phyloP scores from a whole-genome alignment of 805 yeast species.

The Hyphopichia homilentoma region DNA sequence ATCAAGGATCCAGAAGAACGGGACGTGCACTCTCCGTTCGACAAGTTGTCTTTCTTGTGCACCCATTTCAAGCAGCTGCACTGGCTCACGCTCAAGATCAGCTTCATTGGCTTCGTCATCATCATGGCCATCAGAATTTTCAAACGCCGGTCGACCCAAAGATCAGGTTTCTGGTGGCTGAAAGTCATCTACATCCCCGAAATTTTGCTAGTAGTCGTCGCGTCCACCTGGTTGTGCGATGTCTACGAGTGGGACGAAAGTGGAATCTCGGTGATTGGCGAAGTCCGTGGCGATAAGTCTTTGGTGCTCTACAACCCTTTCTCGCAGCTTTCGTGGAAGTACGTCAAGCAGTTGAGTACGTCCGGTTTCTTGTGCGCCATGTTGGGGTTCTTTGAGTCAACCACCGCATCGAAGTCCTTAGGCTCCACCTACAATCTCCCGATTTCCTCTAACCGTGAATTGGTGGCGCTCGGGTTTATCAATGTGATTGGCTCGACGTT shows the following conservation, averaged over 20 bases:
- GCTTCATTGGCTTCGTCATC: constrained; percentile 51
- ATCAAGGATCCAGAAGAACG: constrained; percentile 26
- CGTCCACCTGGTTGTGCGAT: constrained; percentile 52
- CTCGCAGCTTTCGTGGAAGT: constrained; percentile 41
- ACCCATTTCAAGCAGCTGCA: constrained; percentile 48
- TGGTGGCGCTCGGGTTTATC: constrained; percentile 81
- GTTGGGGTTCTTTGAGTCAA: constrained; percentile 87
- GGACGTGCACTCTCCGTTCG: constrained; percentile 59
- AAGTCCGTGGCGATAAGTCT: constrained; percentile 43
- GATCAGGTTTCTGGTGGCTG: constrained; percentile 12
- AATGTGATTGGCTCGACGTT: constrained; percentile 65
- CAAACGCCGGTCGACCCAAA: constrained; percentile 24
- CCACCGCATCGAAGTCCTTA: constrained; percentile 86
- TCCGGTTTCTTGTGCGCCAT: constrained; percentile 73
- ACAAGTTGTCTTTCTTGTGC: constrained; percentile 58
- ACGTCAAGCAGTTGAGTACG: constrained; percentile 58
- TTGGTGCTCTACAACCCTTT: constrained; percentile 58
- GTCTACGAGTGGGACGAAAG: constrained; percentile 42
- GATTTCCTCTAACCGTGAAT: constrained; percentile 82
- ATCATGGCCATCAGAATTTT: constrained; percentile 40
- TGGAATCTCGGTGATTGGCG: constrained; percentile 72
- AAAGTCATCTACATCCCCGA: constrained; percentile 75
- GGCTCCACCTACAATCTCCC: constrained; percentile 71
- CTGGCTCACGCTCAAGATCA: constrained; percentile 56
- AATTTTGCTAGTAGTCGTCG: constrained; percentile 68